These are phyloP conservation scores for Collybia nuda DNA, from an alignment of 768 basidiomycete species.

Conservation along the genomic window DNA sequence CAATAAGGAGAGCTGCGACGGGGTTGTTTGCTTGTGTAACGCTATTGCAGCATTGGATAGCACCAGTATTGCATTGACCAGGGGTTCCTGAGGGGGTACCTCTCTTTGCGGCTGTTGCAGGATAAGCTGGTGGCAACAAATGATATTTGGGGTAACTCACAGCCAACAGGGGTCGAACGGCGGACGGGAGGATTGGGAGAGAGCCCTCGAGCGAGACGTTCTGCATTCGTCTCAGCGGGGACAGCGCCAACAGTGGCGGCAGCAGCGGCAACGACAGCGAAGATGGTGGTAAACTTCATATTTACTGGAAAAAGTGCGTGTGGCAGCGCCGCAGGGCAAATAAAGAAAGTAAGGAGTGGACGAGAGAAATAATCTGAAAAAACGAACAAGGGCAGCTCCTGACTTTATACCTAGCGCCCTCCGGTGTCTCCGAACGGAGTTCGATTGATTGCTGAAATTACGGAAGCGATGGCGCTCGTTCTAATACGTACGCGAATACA, in stretches of 20 bases:
- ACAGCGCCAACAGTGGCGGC: conserved; percentile 35
- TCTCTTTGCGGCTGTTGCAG: conserved; percentile 32
- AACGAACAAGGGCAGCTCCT: background rate
- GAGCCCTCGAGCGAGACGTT: conserved; percentile 53
- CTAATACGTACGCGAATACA: conserved; percentile 12
- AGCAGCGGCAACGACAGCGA: conserved; percentile 37
- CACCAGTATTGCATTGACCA: conserved; percentile 37
- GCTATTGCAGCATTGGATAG: conserved; percentile 43
- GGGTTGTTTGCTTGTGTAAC: conserved; percentile 16
- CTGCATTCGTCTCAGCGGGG: conserved; percentile 45
- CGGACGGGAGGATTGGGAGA: conserved; percentile 45
- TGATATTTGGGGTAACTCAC: conserved; percentile 21
- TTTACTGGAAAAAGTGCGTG: conserved; percentile 3
- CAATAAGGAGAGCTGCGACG: conserved; percentile 16
- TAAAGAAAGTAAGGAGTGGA: conserved; percentile 13
- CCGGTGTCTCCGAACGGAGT: conserved; percentile 6
- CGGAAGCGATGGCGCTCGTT: conserved; percentile 11
- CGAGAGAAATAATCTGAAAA: conserved; percentile 11
- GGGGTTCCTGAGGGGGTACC: conserved; percentile 33
- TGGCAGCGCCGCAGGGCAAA: conserved; percentile 12
- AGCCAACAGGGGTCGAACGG: conserved; percentile 28
- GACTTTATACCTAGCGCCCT: conserved; percentile 9
- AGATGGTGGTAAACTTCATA: conserved; percentile 41
- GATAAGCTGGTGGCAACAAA: background rate
- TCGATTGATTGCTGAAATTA: conserved; percentile 4